phyloP scores from a whole-genome alignment of 805 yeast species.

The Dipodascopsis tothii region DNA sequence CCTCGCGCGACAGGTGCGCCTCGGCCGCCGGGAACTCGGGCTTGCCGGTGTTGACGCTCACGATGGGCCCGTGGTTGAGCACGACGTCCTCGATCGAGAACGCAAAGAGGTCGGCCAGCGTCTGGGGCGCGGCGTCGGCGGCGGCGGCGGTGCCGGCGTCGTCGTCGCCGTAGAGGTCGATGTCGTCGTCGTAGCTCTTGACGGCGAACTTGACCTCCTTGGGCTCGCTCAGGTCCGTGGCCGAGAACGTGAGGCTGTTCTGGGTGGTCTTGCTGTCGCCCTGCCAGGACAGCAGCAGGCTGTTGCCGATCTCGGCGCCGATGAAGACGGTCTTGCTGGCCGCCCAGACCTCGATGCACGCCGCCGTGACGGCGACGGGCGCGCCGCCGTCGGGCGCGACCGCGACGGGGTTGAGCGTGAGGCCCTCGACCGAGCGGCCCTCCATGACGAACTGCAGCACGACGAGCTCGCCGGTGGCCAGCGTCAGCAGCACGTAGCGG shows the following conservation, averaged over 20 bases:
- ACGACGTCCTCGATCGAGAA: conserved; percentile 49
- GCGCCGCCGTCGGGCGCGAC: neutral
- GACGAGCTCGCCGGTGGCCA: conserved; percentile 40
- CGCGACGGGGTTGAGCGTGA: conserved; percentile 13
- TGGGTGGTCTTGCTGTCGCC: conserved; percentile 7
- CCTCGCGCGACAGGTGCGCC: conserved; percentile 32
- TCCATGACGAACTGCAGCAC: conserved; percentile 34
- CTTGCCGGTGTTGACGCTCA: conserved; percentile 59
- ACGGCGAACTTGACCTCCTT: conserved; percentile 2
- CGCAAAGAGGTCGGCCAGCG: conserved; percentile 23
- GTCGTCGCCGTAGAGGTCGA: conserved; percentile 21
- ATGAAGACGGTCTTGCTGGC: conserved; percentile 41
- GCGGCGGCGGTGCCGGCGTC: conserved; percentile 5
- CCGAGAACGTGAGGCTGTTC: neutral
- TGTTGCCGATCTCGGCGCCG: conserved; percentile 54
- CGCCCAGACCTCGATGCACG: conserved; percentile 9
- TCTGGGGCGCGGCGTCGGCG: neutral
- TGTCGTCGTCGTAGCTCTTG: conserved; percentile 25
- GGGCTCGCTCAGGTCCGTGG: neutral
- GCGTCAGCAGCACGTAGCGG: conserved; percentile 36
- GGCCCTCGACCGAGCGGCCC: conserved; percentile 33
- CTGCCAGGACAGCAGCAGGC: conserved; percentile 42
- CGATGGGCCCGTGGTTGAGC: conserved; percentile 63
- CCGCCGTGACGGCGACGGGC: conserved; percentile 1
- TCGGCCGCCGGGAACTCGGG: conserved; percentile 49